phyloP scores from a whole-genome alignment of 2,329 filamentous ascomycete species.

The Fusarium staphyleae region DNA sequence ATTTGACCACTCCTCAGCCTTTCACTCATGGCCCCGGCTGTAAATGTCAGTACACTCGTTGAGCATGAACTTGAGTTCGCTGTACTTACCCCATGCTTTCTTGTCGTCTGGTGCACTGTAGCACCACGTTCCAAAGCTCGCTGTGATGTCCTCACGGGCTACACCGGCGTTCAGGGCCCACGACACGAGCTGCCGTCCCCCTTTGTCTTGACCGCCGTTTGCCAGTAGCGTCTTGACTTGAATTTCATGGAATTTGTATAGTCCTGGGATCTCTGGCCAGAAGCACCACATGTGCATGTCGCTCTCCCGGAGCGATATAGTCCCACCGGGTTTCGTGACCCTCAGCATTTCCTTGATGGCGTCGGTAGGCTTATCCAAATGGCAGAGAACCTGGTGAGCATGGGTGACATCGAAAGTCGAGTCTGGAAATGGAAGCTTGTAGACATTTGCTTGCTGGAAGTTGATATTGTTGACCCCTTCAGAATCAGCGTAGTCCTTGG shows the following conservation, averaged over 20 bases:
- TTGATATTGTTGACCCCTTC: slow-evolving; percentile 39
- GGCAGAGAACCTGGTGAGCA: slow-evolving; percentile 52
- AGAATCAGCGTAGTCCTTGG: slow-evolving; percentile 32
- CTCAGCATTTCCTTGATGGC: slow-evolving; percentile 53
- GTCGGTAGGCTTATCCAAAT: slow-evolving; percentile 46
- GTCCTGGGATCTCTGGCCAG: slow-evolving; percentile 39
- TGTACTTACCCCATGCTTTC: slow-evolving; percentile 38
- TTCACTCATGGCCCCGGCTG: slow-evolving; percentile 40
- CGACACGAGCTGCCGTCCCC: slow-evolving; percentile 40
- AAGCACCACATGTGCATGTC: slow-evolving; percentile 43
- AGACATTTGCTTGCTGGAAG: slow-evolving; percentile 42
- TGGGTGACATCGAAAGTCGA: slow-evolving; percentile 53
- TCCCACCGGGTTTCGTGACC: slow-evolving; percentile 52
- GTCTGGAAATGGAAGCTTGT: slow-evolving; percentile 49
- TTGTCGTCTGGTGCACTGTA: slow-evolving; percentile 39
- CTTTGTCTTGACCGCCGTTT: slow-evolving; percentile 40
- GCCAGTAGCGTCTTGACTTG: slow-evolving; percentile 27
- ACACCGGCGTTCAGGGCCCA: slow-evolving; percentile 41
- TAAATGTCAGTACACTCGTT: not conserved
- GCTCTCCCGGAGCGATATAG: slow-evolving; percentile 48
- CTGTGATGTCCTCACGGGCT: slow-evolving; percentile 30
- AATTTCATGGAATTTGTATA: slow-evolving; percentile 38
- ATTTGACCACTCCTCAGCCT: slow-evolving; percentile 37
- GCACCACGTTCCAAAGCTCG: slow-evolving; percentile 44
- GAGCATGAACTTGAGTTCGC: too few species aligned